Evolutionary conservation across 129 eudicot species (phyloP).

Genomic region (Arctium lappa): DNA sequence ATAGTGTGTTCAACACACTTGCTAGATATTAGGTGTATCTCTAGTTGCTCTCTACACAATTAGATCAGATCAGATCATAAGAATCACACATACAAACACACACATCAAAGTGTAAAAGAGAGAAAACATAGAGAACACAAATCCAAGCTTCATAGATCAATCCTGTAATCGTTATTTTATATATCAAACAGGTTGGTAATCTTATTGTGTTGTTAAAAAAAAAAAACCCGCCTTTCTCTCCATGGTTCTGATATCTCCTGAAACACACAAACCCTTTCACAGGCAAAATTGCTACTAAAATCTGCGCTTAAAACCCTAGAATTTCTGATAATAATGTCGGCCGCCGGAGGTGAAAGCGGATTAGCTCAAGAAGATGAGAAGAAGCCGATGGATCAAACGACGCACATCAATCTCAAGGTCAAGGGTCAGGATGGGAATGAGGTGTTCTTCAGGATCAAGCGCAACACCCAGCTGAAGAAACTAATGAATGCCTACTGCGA

Average conservation of each 20-base stretch:
- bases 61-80: no score
- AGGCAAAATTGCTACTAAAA: neutral
- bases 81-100: no score
- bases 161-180: no score
- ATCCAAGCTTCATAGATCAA: no score
- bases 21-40: no score
- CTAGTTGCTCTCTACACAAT: no score
- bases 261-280: neutral
- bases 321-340: conserved; percentile 22
- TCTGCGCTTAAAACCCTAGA: conserved; percentile 19
- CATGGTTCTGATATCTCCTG: neutral
- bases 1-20: no score
- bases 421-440: conserved; percentile 82
- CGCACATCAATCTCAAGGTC: conserved; percentile 66
- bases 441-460: conserved; percentile 72
- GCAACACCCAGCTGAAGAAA: conserved; percentile 57
- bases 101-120: no score
- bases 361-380: conserved; percentile 45
- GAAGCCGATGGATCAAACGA: conserved; percentile 50
- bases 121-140: no score
- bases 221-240: conserved; percentile 26
- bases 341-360: conserved; percentile 30
- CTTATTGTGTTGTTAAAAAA: no score
- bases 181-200: no score
- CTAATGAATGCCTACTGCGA: conserved; percentile 73